phyloP scores from a whole-genome alignment of 352 stramenopile genomes.

The Pythium grandisporangium region DNA sequence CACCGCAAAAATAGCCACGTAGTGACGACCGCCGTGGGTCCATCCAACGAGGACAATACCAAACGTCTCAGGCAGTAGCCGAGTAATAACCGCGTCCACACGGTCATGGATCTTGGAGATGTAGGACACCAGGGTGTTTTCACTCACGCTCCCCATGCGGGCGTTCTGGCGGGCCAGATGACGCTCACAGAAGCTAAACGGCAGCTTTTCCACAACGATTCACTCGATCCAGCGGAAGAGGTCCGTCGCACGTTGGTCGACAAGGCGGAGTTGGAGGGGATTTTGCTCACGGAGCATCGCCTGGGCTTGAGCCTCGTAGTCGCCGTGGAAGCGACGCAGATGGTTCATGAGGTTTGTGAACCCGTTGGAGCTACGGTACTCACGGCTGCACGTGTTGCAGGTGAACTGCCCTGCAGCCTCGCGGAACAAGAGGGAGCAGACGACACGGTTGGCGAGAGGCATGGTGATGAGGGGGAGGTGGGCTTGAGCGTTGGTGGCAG shows the following conservation, averaged over 20 bases:
- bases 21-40: constrained; percentile 6
- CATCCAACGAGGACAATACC: constrained; percentile 8
- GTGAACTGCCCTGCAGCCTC: neutral
- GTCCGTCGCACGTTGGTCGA: neutral
- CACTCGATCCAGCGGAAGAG: constrained; percentile 7
- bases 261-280: neutral
- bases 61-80: no score
- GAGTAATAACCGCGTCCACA: no score
- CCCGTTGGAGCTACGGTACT: neutral
- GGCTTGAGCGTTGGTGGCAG: no score
- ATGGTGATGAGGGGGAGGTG: no score
- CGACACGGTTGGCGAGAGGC: neutral
- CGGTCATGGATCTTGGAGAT: no score
- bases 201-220: constrained; percentile 1
- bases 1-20: constrained; percentile 3
- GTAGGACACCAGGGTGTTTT: neutral
- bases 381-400: neutral
- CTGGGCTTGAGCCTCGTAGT: no score
- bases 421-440: neutral
- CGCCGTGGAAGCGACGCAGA: neutral
- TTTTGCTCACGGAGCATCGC: no score
- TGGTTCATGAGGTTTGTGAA: neutral
- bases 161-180: constrained; percentile 1
- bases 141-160: neutral
- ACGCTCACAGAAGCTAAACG: constrained; percentile 3